Conservation (phyloP, 345 rosid species). For the Heritiera fomes region DNA sequence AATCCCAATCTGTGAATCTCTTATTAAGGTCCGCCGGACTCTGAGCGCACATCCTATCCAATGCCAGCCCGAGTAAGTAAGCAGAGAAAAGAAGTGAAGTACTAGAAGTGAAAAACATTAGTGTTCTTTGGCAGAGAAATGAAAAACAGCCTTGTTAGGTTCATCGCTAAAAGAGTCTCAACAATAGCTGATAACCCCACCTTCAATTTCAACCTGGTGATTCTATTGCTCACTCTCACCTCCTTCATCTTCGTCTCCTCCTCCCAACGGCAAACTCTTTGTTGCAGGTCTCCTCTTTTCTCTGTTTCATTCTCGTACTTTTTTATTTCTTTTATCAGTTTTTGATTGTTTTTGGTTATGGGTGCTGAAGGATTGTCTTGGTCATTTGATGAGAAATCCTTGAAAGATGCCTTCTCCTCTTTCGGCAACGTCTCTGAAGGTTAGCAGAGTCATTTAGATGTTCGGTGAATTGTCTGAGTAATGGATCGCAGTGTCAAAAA, state of each 20-base stretch:
- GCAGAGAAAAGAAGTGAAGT: no score
- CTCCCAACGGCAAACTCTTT: constrained; percentile 17
- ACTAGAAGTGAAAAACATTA: background rate
- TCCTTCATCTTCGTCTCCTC: background rate
- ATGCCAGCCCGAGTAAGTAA: no score
- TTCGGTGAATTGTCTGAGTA: constrained; percentile 46
- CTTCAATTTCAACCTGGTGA: background rate
- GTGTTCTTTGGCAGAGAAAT: background rate
- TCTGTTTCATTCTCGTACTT: background rate
- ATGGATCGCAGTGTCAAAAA: constrained; percentile 7
- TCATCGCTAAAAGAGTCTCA: constrained; percentile 1
- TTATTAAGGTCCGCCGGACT: no score
- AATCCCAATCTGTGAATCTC: no score
- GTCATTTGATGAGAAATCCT: constrained; percentile 77
- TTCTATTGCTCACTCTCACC: background rate
- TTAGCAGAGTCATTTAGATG: constrained; percentile 28
- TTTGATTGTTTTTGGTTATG: background rate
- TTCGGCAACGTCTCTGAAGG: constrained; percentile 74
- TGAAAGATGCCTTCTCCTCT: constrained; percentile 74
- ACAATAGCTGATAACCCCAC: background rate
- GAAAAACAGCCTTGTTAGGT: background rate
- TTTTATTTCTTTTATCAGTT: background rate
- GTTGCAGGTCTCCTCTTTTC: constrained; percentile 12
- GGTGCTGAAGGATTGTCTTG: constrained; percentile 60
- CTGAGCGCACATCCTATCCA: no score